These are phyloP conservation scores for Flueggea neowawraea DNA, from an alignment of 441 rosid genomes.

Conservation along the genomic window DNA sequence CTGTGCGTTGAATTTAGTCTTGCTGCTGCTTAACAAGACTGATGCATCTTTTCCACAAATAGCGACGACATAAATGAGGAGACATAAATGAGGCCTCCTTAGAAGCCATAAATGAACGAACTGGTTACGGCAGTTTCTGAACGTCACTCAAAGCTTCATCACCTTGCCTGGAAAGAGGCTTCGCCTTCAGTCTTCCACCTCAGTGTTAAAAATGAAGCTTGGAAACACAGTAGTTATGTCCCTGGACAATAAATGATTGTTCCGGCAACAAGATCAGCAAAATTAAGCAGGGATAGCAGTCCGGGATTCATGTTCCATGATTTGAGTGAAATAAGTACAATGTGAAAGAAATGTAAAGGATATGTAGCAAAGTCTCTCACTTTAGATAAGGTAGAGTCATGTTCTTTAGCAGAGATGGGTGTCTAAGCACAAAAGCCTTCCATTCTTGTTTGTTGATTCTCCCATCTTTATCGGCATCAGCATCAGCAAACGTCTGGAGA, in stretches of 20 bases:
- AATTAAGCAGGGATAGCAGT: no score
- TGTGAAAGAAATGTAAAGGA: no score
- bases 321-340: no score
- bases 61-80: no score
- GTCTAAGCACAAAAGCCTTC: conserved; percentile 49
- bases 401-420: conserved; percentile 68
- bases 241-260: conserved; percentile 28
- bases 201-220: conserved; percentile 55
- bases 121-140: no score
- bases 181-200: conserved; percentile 45
- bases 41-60: no score
- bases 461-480: conserved; percentile 68
- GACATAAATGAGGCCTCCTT: no score
- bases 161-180: background rate
- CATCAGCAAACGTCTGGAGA: conserved; percentile 79
- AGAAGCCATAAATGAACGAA: no score
- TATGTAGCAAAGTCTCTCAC: conserved; percentile 29
- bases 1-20: no score
- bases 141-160: background rate
- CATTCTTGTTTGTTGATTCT: conserved; percentile 68
- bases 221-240: conserved; percentile 62
- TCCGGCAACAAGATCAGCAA: no score
- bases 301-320: no score
- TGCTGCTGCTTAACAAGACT: no score
- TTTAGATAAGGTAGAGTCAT: conserved; percentile 84